Percentiles rank a stretch among this genome's conserved stretches.
Conservation (phyloP, 139 green algal species). For the Mesotaenium endlicherianum region DNA sequence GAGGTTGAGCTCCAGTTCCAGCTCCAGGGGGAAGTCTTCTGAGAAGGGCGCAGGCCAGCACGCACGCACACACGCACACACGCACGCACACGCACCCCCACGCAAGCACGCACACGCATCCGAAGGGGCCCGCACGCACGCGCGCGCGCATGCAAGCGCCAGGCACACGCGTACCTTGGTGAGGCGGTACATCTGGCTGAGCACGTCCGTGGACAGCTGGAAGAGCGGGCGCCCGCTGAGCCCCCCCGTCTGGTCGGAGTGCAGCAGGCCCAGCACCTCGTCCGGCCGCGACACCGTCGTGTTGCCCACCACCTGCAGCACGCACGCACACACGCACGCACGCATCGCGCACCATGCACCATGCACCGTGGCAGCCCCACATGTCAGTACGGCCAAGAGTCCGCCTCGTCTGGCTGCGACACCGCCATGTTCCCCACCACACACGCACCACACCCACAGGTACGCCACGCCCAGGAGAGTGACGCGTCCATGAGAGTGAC, state of each 20-base stretch:
- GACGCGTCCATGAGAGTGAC: too few species aligned
- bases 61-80: too few species aligned
- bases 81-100: too few species aligned
- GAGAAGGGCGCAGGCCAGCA: too few species aligned
- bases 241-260: conserved; percentile 72
- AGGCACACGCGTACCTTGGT: conserved; percentile 48
- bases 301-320: conserved; percentile 70
- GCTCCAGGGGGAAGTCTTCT: too few species aligned
- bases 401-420: conserved; percentile 59
- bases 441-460: neutral
- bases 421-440: conserved; percentile 91
- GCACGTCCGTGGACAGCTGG: conserved; percentile 68
- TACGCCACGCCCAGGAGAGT: neutral
- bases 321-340: neutral
- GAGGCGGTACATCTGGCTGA: conserved; percentile 77
- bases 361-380: neutral
- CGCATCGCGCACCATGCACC: neutral
- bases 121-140: too few species aligned
- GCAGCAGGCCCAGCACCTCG: neutral
- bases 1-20: too few species aligned
- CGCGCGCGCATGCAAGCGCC: neutral
- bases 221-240: conserved; percentile 84
- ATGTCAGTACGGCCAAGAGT: neutral
- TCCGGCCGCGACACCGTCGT: conserved; percentile 85
- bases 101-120: too few species aligned